Conservation (phyloP, 2,329 filamentous ascomycete genomes). For the Huntiella savannae region DNA sequence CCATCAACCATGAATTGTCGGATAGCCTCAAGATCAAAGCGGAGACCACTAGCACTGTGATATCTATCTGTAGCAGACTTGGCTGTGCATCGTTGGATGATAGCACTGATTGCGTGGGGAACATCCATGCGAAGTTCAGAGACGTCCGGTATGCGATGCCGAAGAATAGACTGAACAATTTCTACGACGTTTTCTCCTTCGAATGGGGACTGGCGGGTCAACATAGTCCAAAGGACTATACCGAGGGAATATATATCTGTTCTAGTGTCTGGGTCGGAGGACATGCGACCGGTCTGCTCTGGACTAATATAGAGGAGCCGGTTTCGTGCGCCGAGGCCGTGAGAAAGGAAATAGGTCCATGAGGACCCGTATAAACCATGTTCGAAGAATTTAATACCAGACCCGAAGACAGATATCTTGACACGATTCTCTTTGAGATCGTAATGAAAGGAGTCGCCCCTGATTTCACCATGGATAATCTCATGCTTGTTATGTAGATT, state of each 20-base stretch:
- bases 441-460: conserved; percentile 82
- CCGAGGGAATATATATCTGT: conserved; percentile 91
- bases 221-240: conserved; percentile 70
- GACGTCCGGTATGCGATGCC: conserved; percentile 56
- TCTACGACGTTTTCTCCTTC: conserved; percentile 66
- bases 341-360: conserved; percentile 59
- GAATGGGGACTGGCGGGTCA: conserved; percentile 65
- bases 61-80: conserved; percentile 79
- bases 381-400: conserved; percentile 73
- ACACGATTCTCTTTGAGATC: conserved; percentile 51
- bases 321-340: conserved; percentile 68
- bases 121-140: conserved; percentile 64
- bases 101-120: conserved; percentile 60
- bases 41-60: conserved; percentile 71
- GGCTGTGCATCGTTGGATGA: conserved; percentile 83
- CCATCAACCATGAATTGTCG: conserved; percentile 58
- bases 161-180: conserved; percentile 76
- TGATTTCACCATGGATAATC: conserved; percentile 76
- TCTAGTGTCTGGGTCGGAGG: conserved; percentile 73
- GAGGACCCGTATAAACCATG: conserved; percentile 71
- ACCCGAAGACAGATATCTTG: conserved; percentile 69
- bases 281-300: conserved; percentile 84
- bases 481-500: conserved; percentile 78
- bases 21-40: conserved; percentile 58
- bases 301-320: conserved; percentile 86